Evolutionary conservation across 352 stramenopile species (phyloP).

Genomic region (Blastocystis sp.): DNA sequence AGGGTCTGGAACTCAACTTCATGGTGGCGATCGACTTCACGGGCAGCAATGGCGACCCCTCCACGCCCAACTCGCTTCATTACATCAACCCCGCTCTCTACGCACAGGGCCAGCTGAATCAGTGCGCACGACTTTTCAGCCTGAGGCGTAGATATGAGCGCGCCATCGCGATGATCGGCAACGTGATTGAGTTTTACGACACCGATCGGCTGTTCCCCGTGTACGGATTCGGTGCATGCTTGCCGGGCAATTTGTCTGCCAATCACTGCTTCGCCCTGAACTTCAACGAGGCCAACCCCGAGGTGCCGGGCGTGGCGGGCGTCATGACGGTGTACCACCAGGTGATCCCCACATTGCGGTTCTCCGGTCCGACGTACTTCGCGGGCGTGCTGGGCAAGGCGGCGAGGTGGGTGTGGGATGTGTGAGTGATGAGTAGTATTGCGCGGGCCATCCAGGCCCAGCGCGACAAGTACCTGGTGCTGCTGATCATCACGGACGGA

Average conservation of each 20-base stretch:
- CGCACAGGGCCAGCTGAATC: constrained; percentile 70
- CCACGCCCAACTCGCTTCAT: constrained; percentile 72
- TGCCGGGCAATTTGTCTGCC: constrained; percentile 76
- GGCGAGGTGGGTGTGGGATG: constrained; percentile 47
- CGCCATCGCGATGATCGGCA: constrained; percentile 75
- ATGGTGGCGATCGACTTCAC: constrained; percentile 81
- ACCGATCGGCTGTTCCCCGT: constrained; percentile 78
- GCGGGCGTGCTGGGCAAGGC: constrained; percentile 70
- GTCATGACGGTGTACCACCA: constrained; percentile 76
- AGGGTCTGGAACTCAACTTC: constrained; percentile 83
- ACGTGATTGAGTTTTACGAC: constrained; percentile 79
- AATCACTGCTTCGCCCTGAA: constrained; percentile 86
- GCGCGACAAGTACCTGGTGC: constrained; percentile 79
- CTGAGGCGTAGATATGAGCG: constrained; percentile 77
- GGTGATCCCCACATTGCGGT: constrained; percentile 68
- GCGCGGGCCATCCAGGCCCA: not conserved
- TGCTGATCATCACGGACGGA: constrained; percentile 83
- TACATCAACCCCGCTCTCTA: constrained; percentile 70
- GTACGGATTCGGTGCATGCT: constrained; percentile 81
- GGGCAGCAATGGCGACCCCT: constrained; percentile 76
- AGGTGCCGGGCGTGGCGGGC: constrained; percentile 78
- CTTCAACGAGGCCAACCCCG: constrained; percentile 76
- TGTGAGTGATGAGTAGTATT: not conserved
- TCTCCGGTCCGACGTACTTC: constrained; percentile 75
- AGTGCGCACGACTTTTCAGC: constrained; percentile 72